These are phyloP conservation scores for Rhodosporidiobolus odoratus DNA, from an alignment of 768 basidiomycete species.

Conservation along the genomic window DNA sequence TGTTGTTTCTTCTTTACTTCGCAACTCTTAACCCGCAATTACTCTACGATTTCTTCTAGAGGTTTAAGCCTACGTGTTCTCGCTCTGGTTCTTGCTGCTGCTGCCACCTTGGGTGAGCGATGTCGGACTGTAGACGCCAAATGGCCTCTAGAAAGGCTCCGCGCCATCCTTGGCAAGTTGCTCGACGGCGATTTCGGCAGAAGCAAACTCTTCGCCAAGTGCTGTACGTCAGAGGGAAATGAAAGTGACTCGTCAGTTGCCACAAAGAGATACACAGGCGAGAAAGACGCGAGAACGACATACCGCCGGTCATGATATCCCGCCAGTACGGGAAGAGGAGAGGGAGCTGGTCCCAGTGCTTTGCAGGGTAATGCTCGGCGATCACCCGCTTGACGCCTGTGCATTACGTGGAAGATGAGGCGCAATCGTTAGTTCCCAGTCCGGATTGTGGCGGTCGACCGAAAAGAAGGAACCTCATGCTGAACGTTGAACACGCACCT, in stretches of 20 bases:
- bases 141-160: background rate
- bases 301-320: conserved; percentile 8
- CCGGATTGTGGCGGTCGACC: background rate
- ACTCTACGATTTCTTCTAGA: too few species aligned
- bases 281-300: background rate
- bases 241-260: too few species aligned
- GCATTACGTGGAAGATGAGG: background rate
- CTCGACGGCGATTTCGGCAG: background rate
- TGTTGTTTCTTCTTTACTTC: too few species aligned
- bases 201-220: background rate
- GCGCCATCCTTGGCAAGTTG: background rate
- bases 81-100: background rate
- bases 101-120: background rate
- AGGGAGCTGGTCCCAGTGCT: conserved; percentile 27
- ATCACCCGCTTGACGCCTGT: conserved; percentile 21
- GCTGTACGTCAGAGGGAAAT: background rate
- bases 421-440: background rate
- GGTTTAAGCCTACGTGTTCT: too few species aligned
- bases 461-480: background rate
- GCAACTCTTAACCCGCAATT: too few species aligned
- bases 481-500: too few species aligned
- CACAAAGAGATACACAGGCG: background rate
- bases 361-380: conserved; percentile 4
- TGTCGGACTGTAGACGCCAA: background rate
- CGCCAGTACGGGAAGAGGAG: conserved; percentile 32